These are phyloP conservation scores for Pelargonium nanum DNA, from an alignment of 345 rosid species.

Conservation along the genomic window DNA sequence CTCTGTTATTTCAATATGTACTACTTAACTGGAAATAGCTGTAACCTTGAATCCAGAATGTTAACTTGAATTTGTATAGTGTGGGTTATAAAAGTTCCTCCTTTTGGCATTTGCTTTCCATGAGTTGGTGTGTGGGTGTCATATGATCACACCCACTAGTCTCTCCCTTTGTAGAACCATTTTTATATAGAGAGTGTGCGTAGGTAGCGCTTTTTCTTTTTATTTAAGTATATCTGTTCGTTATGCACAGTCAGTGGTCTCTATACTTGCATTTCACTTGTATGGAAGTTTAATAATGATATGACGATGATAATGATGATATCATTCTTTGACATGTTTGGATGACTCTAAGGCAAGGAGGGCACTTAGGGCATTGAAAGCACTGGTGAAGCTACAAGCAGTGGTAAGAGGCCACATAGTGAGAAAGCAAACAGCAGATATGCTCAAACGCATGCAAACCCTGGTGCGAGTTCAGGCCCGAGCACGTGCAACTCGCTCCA, in stretches of 20 bases:
- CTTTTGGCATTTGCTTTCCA: no score
- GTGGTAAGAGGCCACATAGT: constrained; percentile 84
- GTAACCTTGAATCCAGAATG: no score
- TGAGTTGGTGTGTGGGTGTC: neutral
- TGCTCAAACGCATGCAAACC: constrained; percentile 83
- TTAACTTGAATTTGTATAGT: no score
- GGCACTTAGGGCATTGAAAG: constrained; percentile 81
- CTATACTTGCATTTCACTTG: neutral
- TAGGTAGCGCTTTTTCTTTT: no score
- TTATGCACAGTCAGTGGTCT: no score
- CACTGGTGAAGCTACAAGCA: constrained; percentile 93
- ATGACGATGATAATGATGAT: neutral
- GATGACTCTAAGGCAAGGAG: constrained; percentile 60
- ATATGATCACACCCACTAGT: neutral
- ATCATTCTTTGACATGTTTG: neutral
- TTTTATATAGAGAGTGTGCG: no score
- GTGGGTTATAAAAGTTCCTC: neutral
- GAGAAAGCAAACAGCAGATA: constrained; percentile 73
- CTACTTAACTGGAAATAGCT: no score
- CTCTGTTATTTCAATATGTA: no score
- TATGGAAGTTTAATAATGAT: neutral
- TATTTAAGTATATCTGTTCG: no score
- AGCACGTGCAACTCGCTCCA: constrained; percentile 55
- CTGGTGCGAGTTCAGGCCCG: constrained; percentile 63
- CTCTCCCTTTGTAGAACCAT: neutral